Evolutionary conservation across 805 yeast species (phyloP).

Genomic region (Zygoascus flipseniorum): DNA sequence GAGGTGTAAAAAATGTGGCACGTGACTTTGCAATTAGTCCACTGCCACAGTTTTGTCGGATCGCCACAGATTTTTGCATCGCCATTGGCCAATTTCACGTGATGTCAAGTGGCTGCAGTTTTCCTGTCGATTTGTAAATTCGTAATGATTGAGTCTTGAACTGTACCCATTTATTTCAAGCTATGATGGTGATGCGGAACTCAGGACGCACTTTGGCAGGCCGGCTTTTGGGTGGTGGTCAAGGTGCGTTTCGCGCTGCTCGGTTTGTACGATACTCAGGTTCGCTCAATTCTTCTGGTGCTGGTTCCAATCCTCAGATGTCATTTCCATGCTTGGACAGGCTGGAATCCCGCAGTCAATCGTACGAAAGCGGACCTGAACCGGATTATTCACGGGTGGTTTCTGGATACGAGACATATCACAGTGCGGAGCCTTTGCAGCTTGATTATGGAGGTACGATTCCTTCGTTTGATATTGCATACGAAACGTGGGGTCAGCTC

Average conservation of each 20-base stretch:
- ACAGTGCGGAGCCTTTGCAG: slow-evolving; percentile 49
- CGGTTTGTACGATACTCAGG: not conserved
- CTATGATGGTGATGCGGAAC: not conserved
- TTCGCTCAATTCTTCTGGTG: not conserved
- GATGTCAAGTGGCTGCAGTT: not conserved
- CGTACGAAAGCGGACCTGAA: slow-evolving; percentile 68
- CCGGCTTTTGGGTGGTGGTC: not conserved
- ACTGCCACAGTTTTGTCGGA: too few relatives aligned
- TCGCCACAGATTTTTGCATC: too few relatives aligned
- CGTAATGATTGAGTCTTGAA: too few relatives aligned
- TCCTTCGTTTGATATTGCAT: slow-evolving; percentile 74
- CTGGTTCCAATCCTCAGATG: slow-evolving; percentile 56
- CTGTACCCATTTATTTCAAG: too few relatives aligned
- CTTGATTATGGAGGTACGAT: slow-evolving; percentile 77
- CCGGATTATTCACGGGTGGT: slow-evolving; percentile 68
- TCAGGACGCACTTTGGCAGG: not conserved
- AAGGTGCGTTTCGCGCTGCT: not conserved
- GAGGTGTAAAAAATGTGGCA: not conserved
- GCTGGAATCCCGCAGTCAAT: slow-evolving; percentile 40
- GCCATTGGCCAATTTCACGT: not conserved
- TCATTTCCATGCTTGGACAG: slow-evolving; percentile 81
- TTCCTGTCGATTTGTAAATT: too few relatives aligned
- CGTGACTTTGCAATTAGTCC: too few relatives aligned
- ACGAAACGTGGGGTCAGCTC: slow-evolving; percentile 84
- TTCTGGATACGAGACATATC: slow-evolving; percentile 56